phyloP scores from a whole-genome alignment of 306 rosid species.

The Macrotyloma uniflorum region DNA sequence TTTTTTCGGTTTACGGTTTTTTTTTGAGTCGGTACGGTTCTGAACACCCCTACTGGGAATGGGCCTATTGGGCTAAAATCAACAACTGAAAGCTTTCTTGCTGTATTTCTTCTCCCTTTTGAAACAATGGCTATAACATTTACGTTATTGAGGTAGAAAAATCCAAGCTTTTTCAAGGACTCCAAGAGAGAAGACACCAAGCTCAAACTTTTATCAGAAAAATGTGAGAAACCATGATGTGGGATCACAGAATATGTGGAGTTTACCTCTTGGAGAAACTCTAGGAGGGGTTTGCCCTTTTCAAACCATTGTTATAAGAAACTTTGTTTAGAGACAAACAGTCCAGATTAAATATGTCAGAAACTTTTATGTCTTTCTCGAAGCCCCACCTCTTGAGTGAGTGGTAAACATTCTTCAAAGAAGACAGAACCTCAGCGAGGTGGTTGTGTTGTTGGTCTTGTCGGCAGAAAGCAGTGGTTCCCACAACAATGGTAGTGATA shows the following conservation, averaged over 20 bases:
- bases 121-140: slow-evolving; percentile 41
- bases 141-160: slow-evolving; percentile 48
- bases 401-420: slow-evolving; percentile 70
- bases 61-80: slow-evolving; percentile 38
- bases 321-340: slow-evolving; percentile 44
- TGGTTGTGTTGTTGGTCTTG: slow-evolving; percentile 39
- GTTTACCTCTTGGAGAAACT: slow-evolving; percentile 58
- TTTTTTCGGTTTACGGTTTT: too few species aligned
- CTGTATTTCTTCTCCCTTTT: slow-evolving; percentile 38
- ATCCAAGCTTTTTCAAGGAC: slow-evolving; percentile 56
- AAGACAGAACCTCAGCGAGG: slow-evolving; percentile 44
- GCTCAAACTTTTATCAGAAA: slow-evolving; percentile 45
- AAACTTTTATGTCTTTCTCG: slow-evolving; percentile 70
- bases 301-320: slow-evolving; percentile 39
- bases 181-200: slow-evolving; percentile 57
- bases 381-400: slow-evolving; percentile 88
- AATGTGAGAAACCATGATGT: slow-evolving; percentile 42
- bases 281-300: slow-evolving; percentile 47
- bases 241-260: slow-evolving; percentile 62
- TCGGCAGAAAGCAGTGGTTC: slow-evolving; percentile 49
- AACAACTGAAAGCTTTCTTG: slow-evolving; percentile 63
- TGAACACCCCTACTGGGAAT: slow-evolving; percentile 53
- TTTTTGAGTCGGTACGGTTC: too few species aligned
- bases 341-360: slow-evolving; percentile 50
- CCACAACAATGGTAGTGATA: slow-evolving; percentile 74